Conservation (phyloP, 2,329 filamentous ascomycete genomes). For the Trichoderma brevicompactum region DNA sequence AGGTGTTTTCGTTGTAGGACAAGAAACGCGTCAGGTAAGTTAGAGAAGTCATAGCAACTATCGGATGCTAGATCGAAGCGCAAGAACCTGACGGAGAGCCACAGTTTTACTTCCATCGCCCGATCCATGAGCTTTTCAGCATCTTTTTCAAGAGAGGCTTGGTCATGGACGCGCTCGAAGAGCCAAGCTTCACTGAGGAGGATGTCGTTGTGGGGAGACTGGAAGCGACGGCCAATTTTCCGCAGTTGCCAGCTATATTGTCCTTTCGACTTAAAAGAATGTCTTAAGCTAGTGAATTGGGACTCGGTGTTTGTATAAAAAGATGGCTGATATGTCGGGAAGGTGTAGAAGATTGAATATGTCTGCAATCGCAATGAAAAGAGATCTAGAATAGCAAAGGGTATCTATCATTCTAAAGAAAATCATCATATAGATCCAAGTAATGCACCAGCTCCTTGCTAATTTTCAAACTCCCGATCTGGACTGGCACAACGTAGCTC, state of each 20-base stretch:
- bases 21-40: slow-evolving; percentile 43
- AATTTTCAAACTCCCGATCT: too few species aligned
- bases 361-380: too few species aligned
- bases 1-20: slow-evolving; percentile 44
- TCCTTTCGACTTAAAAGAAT: slow-evolving; percentile 31
- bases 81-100: background rate
- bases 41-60: background rate
- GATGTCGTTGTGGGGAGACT: slow-evolving; percentile 38
- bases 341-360: too few species aligned
- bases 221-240: slow-evolving; percentile 46
- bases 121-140: slow-evolving; percentile 50
- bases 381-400: too few species aligned
- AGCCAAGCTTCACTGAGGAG: slow-evolving; percentile 49
- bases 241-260: slow-evolving; percentile 44
- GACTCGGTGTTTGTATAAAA: background rate
- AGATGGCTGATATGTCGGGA: too few species aligned
- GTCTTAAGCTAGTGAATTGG: background rate
- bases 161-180: slow-evolving; percentile 52
- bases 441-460: too few species aligned
- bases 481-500: too few species aligned
- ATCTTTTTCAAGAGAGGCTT: slow-evolving; percentile 49
- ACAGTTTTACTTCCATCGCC: slow-evolving; percentile 50
- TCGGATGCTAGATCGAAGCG: background rate
- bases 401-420: too few species aligned
- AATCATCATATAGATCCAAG: too few species aligned